Evolutionary conservation across 805 yeast genomes (phyloP).

Genomic region (Blastobotrys muscicola): DNA sequence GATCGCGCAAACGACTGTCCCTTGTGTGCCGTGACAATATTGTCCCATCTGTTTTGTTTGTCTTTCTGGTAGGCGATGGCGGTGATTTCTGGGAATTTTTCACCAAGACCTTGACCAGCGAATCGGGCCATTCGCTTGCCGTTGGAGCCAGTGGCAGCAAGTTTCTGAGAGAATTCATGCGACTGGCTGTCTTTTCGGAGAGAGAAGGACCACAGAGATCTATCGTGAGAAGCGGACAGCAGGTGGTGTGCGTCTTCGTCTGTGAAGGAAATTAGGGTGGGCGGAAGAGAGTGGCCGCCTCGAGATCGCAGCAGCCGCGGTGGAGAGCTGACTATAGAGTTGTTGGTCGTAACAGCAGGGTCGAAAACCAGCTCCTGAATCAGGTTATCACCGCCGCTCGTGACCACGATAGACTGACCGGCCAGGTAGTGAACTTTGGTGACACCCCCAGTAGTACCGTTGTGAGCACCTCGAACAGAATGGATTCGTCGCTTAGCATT

Average conservation of each 20-base stretch:
- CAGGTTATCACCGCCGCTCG: constrained; percentile 86
- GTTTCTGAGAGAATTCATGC: constrained; percentile 78
- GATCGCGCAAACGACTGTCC: constrained; percentile 79
- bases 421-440: constrained; percentile 64
- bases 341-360: constrained; percentile 53
- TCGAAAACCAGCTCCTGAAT: constrained; percentile 89
- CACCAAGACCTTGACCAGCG: constrained; percentile 19
- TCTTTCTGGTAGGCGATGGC: constrained; percentile 63
- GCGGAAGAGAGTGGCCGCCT: constrained; percentile 97
- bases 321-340: constrained; percentile 59
- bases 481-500: constrained; percentile 67
- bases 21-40: constrained; percentile 79
- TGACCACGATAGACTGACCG: constrained; percentile 85
- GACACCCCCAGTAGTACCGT: constrained; percentile 67
- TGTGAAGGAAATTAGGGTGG: constrained; percentile 65
- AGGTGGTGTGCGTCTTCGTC: constrained; percentile 75
- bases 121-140: constrained; percentile 26
- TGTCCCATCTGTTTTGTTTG: constrained; percentile 88
- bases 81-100: constrained; percentile 68
- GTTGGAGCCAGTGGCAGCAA: constrained; percentile 11
- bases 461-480: constrained; percentile 61
- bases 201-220: constrained; percentile 84
- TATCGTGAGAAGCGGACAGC: constrained; percentile 78
- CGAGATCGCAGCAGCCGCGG: constrained; percentile 88
- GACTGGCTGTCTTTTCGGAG: constrained; percentile 94